These are phyloP conservation scores for Camellia lanceoleosa DNA, from an alignment of 148 eudicot species.

Conservation along the genomic window DNA sequence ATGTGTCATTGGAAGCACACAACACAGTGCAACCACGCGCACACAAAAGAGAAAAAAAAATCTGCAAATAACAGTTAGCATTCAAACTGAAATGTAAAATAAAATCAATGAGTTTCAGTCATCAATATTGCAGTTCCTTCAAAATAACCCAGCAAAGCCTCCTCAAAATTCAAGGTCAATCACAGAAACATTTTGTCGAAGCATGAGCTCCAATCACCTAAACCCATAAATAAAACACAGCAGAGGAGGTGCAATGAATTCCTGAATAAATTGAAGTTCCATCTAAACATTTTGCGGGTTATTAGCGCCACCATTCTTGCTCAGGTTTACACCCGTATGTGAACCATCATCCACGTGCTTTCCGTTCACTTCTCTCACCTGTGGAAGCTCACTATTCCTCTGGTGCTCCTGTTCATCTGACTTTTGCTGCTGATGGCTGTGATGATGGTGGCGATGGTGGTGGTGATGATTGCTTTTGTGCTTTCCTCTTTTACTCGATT, in stretches of 20 bases:
- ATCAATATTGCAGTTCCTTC: background rate
- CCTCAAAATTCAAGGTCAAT: constrained; percentile 6
- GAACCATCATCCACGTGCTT: constrained; percentile 7
- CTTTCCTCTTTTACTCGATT: constrained; percentile 26
- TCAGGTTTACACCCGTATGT: background rate
- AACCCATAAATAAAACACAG: background rate
- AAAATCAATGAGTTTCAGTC: too few species aligned
- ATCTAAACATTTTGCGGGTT: background rate
- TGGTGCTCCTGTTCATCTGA: constrained; percentile 14
- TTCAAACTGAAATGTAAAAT: too few species aligned
- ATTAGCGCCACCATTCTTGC: background rate
- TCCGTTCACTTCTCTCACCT: constrained; percentile 8
- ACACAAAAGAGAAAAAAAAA: too few species aligned
- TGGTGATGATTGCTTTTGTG: constrained; percentile 28
- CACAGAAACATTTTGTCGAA: background rate
- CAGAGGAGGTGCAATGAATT: background rate
- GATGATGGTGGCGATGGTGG: constrained; percentile 26
- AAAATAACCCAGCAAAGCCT: background rate
- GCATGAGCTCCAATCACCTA: background rate
- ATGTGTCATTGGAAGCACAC: too few species aligned
- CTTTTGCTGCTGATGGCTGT: constrained; percentile 13
- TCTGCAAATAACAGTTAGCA: too few species aligned
- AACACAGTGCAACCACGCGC: too few species aligned
- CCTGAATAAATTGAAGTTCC: background rate
- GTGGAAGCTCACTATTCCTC: background rate